Evolutionary conservation across 2,329 filamentous ascomycete genomes (phyloP).

Genomic region (Sclerotinia glacialis): DNA sequence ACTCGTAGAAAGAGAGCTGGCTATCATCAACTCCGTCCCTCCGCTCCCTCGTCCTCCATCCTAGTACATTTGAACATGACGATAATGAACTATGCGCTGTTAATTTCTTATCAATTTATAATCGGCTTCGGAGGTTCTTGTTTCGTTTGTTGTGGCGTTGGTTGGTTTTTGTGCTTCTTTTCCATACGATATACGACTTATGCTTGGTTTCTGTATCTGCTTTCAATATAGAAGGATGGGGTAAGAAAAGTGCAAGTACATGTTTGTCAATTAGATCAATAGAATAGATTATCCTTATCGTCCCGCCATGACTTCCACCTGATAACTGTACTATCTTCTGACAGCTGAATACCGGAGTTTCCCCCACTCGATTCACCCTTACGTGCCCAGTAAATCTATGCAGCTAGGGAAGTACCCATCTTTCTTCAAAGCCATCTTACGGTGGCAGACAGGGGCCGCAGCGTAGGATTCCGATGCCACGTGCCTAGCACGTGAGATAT

Average conservation of each 20-base stretch:
- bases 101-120: not conserved
- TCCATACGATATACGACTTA: not conserved
- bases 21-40: not conserved
- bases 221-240: not conserved
- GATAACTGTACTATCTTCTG: not conserved
- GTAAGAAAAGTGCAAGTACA: not conserved
- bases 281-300: constrained; percentile 3
- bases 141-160: constrained; percentile 1
- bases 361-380: not conserved
- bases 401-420: constrained; percentile 2
- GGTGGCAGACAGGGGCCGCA: not conserved
- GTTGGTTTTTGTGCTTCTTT: not conserved
- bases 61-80: not conserved
- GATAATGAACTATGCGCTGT: constrained; percentile 1
- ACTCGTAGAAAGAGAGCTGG: constrained; percentile 27
- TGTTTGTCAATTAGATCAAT: constrained; percentile 4
- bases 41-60: not conserved
- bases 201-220: not conserved
- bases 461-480: not conserved
- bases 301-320: not conserved
- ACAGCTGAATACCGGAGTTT: not conserved
- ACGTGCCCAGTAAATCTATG: not conserved
- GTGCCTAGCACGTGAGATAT: not conserved
- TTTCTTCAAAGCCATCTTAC: constrained; percentile 3
- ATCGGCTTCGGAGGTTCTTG: not conserved